These are phyloP conservation scores for Trichomonascus vanleenenianus DNA, from an alignment of 805 yeast species.

Conservation along the genomic window DNA sequence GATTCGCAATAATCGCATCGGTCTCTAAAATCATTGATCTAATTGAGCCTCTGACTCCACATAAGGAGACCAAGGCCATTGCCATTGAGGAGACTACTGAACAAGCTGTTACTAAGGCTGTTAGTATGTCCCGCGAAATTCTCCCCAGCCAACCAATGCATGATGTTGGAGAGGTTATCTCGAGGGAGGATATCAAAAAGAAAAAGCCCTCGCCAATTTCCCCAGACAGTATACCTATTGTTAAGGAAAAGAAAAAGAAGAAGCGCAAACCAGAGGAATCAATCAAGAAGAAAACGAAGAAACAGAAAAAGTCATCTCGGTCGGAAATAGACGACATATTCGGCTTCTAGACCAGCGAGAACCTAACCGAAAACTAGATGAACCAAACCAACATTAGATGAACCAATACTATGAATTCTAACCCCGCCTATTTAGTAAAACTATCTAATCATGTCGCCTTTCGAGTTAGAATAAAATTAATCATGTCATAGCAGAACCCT, in stretches of 20 bases:
- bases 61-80: not conserved
- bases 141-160: not conserved
- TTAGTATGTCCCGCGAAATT: too few relatives aligned
- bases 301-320: conserved; percentile 35
- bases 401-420: conserved; percentile 1
- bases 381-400: not conserved
- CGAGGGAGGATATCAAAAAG: conserved; percentile 5
- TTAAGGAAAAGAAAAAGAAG: not conserved
- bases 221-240: not conserved
- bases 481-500: conserved; percentile 35
- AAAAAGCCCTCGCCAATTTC: not conserved
- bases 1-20: conserved; percentile 57
- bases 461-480: too few relatives aligned
- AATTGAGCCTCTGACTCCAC: conserved; percentile 5
- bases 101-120: too few relatives aligned
- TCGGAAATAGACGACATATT: conserved; percentile 71
- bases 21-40: conserved; percentile 38
- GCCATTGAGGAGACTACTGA: not conserved
- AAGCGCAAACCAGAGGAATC: conserved; percentile 2
- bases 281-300: conserved; percentile 10
- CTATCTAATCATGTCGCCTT: too few relatives aligned
- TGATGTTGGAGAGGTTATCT: conserved; percentile 19
- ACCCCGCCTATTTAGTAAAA: too few relatives aligned
- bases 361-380: not conserved
- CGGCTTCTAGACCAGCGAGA: conserved; percentile 36